A percentile compares a stretch with the other conserved stretches of the same genome.
Evolutionary conservation across 108 stramenopile species (phyloP).

Genomic region (Pseudonitzschia pungens): DNA sequence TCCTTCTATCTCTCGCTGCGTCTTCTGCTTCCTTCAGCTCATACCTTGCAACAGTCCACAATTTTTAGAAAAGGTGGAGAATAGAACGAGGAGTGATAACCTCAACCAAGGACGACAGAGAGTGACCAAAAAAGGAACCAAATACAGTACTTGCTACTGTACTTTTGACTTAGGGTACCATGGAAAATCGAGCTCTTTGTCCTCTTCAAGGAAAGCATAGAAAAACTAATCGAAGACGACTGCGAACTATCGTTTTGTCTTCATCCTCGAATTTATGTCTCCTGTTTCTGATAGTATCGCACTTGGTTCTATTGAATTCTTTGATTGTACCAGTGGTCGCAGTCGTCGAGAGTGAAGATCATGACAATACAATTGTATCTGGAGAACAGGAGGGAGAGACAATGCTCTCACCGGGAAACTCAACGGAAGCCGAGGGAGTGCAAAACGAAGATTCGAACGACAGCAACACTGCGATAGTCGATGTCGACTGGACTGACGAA

Average conservation of each 20-base stretch:
- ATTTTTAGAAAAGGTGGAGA: no score
- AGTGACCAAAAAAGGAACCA: no score
- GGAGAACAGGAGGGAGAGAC: not conserved
- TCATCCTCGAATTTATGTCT: not conserved
- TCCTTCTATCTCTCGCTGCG: no score
- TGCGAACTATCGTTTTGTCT: not conserved
- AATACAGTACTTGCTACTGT: no score
- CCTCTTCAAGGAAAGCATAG: not conserved
- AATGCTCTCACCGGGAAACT: not conserved
- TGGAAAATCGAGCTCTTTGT: no score
- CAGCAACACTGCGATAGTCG: not conserved
- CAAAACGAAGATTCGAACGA: not conserved
- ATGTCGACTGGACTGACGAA: not conserved
- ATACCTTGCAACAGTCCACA: no score
- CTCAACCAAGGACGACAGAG: no score
- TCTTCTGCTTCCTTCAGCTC: no score
- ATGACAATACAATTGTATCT: not conserved
- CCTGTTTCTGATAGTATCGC: not conserved
- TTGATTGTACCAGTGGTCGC: not conserved
- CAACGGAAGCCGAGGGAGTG: not conserved
- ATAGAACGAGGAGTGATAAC: no score
- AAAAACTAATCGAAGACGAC: not conserved
- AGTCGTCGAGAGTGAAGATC: not conserved
- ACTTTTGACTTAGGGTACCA: no score
- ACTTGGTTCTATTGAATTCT: not conserved